These are phyloP conservation scores for Fusarium albidum DNA, from an alignment of 2,329 filamentous ascomycete genomes.

Conservation along the genomic window DNA sequence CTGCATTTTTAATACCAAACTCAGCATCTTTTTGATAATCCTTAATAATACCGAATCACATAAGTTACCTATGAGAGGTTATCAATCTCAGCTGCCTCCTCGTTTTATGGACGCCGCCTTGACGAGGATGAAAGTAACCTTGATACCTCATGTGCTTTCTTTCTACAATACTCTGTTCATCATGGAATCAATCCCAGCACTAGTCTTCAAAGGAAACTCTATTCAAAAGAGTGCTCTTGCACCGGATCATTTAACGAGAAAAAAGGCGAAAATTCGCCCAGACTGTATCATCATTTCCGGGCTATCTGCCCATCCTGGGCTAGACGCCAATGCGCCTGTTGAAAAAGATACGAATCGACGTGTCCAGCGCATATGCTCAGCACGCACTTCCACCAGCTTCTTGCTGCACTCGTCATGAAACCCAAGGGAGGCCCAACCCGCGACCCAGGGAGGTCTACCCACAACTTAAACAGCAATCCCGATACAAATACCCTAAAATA, in stretches of 20 bases:
- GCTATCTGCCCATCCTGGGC: constrained; percentile 35
- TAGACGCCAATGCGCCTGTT: constrained; percentile 39
- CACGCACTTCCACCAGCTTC: constrained; percentile 23
- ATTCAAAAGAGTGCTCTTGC: constrained; percentile 29
- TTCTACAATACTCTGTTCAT: background rate
- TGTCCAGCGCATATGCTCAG: constrained; percentile 36
- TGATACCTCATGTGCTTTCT: too few relatives aligned
- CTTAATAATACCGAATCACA: too few relatives aligned
- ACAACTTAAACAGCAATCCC: constrained; percentile 14
- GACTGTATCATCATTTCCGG: constrained; percentile 41
- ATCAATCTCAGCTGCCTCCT: too few relatives aligned
- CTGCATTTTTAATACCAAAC: too few relatives aligned
- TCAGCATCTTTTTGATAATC: too few relatives aligned
- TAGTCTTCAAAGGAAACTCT: constrained; percentile 28
- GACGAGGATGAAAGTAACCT: too few relatives aligned
- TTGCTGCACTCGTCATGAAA: constrained; percentile 34
- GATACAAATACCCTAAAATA: constrained; percentile 21
- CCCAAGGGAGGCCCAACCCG: constrained; percentile 18
- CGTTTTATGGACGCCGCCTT: too few relatives aligned
- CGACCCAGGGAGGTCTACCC: background rate
- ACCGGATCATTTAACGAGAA: constrained; percentile 32
- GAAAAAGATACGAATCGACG: constrained; percentile 37
- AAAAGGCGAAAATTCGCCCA: constrained; percentile 36
- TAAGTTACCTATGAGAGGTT: too few relatives aligned
- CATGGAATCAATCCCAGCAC: background rate